Evolutionary conservation across 352 stramenopile genomes (phyloP), one percentile per base, ranked within the genome.

Genomic region (Phytophthora fragariaefolia): DNA sequence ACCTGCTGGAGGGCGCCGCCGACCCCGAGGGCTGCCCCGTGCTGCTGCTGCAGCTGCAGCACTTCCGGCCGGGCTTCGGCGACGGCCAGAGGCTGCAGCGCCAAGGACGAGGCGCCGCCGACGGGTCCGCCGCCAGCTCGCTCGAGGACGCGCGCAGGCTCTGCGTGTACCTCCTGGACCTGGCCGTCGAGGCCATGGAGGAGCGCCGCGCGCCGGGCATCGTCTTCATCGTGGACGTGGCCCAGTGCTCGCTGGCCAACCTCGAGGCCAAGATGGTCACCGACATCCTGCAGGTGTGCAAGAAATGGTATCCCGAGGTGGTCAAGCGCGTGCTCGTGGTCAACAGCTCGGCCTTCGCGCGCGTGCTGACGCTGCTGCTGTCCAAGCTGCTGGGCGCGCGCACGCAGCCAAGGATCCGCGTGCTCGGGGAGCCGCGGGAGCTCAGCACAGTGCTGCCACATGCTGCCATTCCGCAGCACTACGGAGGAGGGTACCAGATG

Each of bases 81-180:
- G 53, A 73, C 30, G 66, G 51, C 23, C 80, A 91, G 48, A 87
- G 82, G 71, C 79, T 83, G 30, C 82, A 89, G 46, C 67, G 83
- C 3, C 80, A 92, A 56, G 76, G 76, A 2, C 49, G 77, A 26
- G 83, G 81, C 4, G 51, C 80, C 2, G 76, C 84, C 34, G 83
- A 92, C 46, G 81, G 79, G 8, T 84, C 77, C 9, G 67, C 56
- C n/a, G 62, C 58, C 30, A 91, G 81, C 43, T 88, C 82, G 26
- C 48, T 93, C 6, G 83, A 93, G 46, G 83, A 92, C 58, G 83
- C 85, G 4, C 71, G 85, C 0, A 63, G 85, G 18, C 70, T 90
- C 2, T 89, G 83, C 20, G 82, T 93, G 46, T 93, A 93, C 60
- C 76, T 93, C 45, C 83, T 92, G 77, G 84, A 90, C 40, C 63